Evolutionary conservation across 1,139 yeast genomes (phyloP).

Genomic region (Oligophagozyma castellii): DNA sequence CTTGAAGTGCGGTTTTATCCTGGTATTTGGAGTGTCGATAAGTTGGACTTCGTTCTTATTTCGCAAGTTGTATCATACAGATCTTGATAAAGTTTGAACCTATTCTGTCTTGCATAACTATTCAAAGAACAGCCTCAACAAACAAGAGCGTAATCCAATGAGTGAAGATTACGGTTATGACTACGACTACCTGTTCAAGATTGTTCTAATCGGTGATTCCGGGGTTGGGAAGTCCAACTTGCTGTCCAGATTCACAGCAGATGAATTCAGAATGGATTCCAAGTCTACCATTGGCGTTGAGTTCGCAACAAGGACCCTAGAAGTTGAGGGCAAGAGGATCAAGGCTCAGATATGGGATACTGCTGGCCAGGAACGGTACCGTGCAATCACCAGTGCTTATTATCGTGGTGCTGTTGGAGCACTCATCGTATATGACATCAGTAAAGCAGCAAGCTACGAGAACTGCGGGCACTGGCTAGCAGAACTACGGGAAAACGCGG

Average conservation of each 20-base stretch:
- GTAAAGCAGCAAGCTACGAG: conserved; percentile 87
- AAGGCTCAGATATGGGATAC: conserved; percentile 99
- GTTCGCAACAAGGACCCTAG: conserved; percentile 92
- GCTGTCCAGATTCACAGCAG: conserved; percentile 84
- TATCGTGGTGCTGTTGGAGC: conserved; percentile 99
- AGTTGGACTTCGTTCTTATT: no score
- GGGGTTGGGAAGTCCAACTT: conserved; percentile 96
- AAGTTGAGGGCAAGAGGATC: conserved; percentile 86
- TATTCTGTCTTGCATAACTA: no score
- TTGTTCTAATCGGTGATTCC: conserved; percentile 93
- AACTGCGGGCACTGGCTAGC: conserved; percentile 90
- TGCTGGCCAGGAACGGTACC: conserved; percentile 96
- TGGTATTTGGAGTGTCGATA: no score
- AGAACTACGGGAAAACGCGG: conserved; percentile 93
- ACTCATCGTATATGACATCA: conserved; percentile 84
- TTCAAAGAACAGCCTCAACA: no score
- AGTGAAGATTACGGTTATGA: conserved; percentile 75
- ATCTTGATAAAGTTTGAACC: no score
- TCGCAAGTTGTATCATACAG: no score
- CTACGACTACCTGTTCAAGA: conserved; percentile 89
- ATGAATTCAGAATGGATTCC: conserved; percentile 88
- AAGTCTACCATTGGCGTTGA: conserved; percentile 96
- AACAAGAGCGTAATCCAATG: no score
- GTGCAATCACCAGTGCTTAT: conserved; percentile 95
- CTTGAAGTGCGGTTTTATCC: no score